Evolutionary conservation across 495 filamentous ascomycete genomes (phyloP), one percentile per base, ranked within the genome.

Genomic region (Viridothelium virens): DNA sequence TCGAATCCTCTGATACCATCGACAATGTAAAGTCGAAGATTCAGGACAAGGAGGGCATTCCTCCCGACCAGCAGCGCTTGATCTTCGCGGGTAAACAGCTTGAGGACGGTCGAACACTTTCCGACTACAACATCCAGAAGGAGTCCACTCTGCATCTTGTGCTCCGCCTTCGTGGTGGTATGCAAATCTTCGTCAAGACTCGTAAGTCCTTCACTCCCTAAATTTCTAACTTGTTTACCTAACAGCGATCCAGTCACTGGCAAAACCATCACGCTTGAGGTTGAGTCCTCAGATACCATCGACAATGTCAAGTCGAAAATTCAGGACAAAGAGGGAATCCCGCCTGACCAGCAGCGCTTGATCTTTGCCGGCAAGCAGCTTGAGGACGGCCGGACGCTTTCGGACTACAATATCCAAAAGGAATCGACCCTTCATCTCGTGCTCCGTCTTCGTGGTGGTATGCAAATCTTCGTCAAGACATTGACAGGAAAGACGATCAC

Each of bases 11-110:
- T 67, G 93, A 97, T 74, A 97, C 93, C 68, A 97, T 97, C 82
- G 94, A 97, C 83, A 97, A 97, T 73, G 93, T 97, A 71, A 97
- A 97, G 89, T 85, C 84, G 67, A 97, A 97, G 89, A 97, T 97
- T 63, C 93, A 97, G 79, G 93, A 97, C 77, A 97, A 97, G 90
- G 93, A 97, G 80, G 93, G 93, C 50, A 97, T 97, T 72, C 93
- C 93, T 59, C 93, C 93, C 11, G 93, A 97, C 78, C 93, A 97
- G 78, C 93, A 97, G 84, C 93, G 93, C 76, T 80, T 97, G 80
- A 97, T 97, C 81, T 97, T 97, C 75, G 93, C 93, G 68, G 93
- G 93, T 69, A 97, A 97, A 87, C 93, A 97, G 76, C 87, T 97
- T 12, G 93, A 97, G 77, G 93, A 97, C 76, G 93, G 93, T 69